Evolutionary conservation across 331 rosid genomes (phyloP).

Genomic region (Malus hybrid): DNA sequence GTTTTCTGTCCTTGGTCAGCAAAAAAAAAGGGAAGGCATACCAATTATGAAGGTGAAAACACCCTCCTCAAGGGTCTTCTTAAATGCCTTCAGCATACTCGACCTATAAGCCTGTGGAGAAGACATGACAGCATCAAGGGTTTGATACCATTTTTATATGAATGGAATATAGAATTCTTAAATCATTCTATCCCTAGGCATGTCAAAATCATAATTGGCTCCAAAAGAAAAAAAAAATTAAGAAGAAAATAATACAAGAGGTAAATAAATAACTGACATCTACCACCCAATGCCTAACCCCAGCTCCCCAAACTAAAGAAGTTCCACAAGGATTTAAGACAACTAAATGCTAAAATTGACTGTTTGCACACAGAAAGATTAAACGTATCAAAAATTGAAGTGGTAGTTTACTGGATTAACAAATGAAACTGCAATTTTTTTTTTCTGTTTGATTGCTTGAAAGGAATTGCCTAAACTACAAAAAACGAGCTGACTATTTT

Average conservation of each 20-base stretch:
- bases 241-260: neutral
- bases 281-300: neutral
- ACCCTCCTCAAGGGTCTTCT: conserved; percentile 90
- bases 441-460: no score
- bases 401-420: no score
- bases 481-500: neutral
- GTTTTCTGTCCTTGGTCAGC: neutral
- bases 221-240: neutral
- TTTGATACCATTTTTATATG: neutral
- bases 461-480: neutral
- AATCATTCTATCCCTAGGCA: neutral
- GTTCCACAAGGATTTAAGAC: neutral
- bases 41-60: conserved; percentile 89
- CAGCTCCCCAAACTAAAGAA: neutral
- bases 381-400: no score
- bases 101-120: conserved; percentile 69
- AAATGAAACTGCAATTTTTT: no score
- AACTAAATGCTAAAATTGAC: neutral
- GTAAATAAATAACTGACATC: neutral
- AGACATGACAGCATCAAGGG: conserved; percentile 3
- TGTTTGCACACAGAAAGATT: no score
- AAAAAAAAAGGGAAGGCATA: conserved; percentile 32
- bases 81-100: conserved; percentile 98
- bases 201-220: neutral
- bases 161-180: neutral